A percentile compares a stretch with the other conserved stretches of the same genome.
These are phyloP conservation scores for Rhizoclosmatium globosum DNA, from an alignment of 192 early-diverging fungal genomes.

Conservation along the genomic window DNA sequence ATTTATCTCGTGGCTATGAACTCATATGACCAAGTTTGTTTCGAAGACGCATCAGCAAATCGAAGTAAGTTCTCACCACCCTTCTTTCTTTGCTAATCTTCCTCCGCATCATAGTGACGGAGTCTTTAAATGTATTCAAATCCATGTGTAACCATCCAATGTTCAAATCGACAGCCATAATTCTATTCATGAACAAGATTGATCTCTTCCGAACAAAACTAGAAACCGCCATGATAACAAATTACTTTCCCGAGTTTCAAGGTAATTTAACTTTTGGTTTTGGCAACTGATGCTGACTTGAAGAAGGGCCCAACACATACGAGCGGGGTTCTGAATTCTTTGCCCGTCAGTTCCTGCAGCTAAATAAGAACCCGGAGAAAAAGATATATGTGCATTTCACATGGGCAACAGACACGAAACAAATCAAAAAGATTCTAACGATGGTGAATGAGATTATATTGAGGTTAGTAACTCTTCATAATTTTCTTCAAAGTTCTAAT, in stretches of 20 bases:
- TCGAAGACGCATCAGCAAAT: slow-evolving; percentile 65
- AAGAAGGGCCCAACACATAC: slow-evolving; percentile 53
- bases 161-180: slow-evolving; percentile 59
- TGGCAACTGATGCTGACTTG: background rate
- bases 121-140: slow-evolving; percentile 49
- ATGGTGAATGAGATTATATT: slow-evolving; percentile 43
- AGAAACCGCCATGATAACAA: slow-evolving; percentile 48
- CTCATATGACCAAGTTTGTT: slow-evolving; percentile 66
- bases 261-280: slow-evolving; percentile 37
- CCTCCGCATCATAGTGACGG: slow-evolving; percentile 41
- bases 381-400: slow-evolving; percentile 70
- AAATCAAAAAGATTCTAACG: slow-evolving; percentile 56
- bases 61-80: slow-evolving; percentile 41
- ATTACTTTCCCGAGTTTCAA: slow-evolving; percentile 64
- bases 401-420: slow-evolving; percentile 70
- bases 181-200: slow-evolving; percentile 74
- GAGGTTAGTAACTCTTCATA: slow-evolving; percentile 19
- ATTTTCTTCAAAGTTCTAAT: background rate
- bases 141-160: slow-evolving; percentile 54
- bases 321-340: slow-evolving; percentile 58
- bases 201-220: slow-evolving; percentile 68
- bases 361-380: slow-evolving; percentile 54
- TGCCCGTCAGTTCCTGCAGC: slow-evolving; percentile 46
- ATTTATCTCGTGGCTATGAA: slow-evolving; percentile 70
- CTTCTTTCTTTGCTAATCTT: background rate